Evolutionary conservation across 495 filamentous ascomycete species (phyloP).

Genomic region (Hypoxylon trugodes): DNA sequence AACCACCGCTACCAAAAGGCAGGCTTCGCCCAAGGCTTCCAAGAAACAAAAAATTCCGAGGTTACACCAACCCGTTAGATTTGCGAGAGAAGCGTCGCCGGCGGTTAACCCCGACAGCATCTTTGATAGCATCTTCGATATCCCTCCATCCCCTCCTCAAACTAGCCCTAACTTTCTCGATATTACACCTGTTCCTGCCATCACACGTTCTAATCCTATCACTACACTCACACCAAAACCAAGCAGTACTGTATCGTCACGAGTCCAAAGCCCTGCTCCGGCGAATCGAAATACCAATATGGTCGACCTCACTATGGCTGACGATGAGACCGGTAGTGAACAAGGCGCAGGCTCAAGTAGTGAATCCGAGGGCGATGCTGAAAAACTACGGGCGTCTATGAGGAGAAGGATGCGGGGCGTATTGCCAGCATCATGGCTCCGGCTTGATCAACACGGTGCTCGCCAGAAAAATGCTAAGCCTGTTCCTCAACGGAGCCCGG

Average conservation of each 20-base stretch:
- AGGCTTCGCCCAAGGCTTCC: slow-evolving; percentile 35
- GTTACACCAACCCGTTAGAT: slow-evolving; percentile 21
- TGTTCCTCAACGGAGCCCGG: slow-evolving; percentile 51
- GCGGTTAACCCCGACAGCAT: slow-evolving; percentile 9
- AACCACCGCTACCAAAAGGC: slow-evolving; percentile 25
- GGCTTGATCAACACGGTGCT: slow-evolving; percentile 67
- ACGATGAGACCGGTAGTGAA: slow-evolving; percentile 12
- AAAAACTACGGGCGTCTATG: slow-evolving; percentile 51
- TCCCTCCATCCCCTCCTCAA: slow-evolving; percentile 41
- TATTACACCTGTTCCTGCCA: slow-evolving; percentile 19
- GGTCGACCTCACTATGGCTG: slow-evolving; percentile 38
- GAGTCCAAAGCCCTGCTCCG: slow-evolving; percentile 37
- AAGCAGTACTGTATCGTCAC: slow-evolving; percentile 36
- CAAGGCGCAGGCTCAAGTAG: slow-evolving; percentile 29
- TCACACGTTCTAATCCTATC: slow-evolving; percentile 10
- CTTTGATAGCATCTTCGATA: slow-evolving; percentile 41
- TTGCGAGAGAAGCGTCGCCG: slow-evolving; percentile 10
- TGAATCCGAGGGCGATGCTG: slow-evolving; percentile 53
- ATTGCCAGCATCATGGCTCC: slow-evolving; percentile 89
- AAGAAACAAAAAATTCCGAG: slow-evolving; percentile 34
- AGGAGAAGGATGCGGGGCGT: slow-evolving; percentile 76
- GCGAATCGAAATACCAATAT: slow-evolving; percentile 32
- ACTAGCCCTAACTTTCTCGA: slow-evolving; percentile 36
- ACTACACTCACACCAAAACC: slow-evolving; percentile 29
- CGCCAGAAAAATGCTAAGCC: slow-evolving; percentile 32